Base-by-base conservation (phyloP, 2,329 filamentous ascomycete genomes). In the Rhinocladiella mackenziei region DNA sequence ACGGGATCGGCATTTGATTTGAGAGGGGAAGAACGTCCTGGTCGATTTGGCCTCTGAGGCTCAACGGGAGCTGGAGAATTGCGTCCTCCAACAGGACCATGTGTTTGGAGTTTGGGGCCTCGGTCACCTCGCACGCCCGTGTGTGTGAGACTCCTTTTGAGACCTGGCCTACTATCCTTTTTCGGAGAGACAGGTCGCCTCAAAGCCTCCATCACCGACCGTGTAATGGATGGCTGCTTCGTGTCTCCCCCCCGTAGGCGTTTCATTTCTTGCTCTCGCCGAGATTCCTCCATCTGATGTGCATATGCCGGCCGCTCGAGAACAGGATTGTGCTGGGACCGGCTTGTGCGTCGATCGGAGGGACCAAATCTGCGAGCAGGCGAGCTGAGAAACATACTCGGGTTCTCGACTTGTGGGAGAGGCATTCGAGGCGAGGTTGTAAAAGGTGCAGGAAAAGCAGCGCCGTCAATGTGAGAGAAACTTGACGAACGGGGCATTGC, bases 241-340 rank as follows among this genome's bases (percentile, higher is more conserved):
- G 58, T 51, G 22, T 61, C 46, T 26, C 56, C 61, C 36, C 62
- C 62, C 45, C 69, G 50, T 17, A 45, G 28, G 11, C 54, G 48
- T 35, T 57, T 55, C 32, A 49, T 48, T 43, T 58, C 54, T 37
- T 50, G 46, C 42, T 63, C 69, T 36, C 69, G 62, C 48, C 66
- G 70, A 2, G 65, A 71, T 47, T 72, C 70, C 54, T 72, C 68
- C 1, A 66, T 65, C 46, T 74, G 71, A 47, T 73, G 68, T 34
- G 72, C 65, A 51, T 74, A 74, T 0, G 71, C 70, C 31, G 71
- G 70, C 32, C 47, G 38, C 41, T 56, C 48, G 54, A 56, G 23
- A 48, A 54, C 48, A 51, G 56, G 32, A 49, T 56, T 32, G 57
- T 58, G 42, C 53, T 58, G 28, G 58, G 58, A 15, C 60, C 59